Evolutionary conservation across 306 rosid species (phyloP).

Genomic region (Cicer arietinum): DNA sequence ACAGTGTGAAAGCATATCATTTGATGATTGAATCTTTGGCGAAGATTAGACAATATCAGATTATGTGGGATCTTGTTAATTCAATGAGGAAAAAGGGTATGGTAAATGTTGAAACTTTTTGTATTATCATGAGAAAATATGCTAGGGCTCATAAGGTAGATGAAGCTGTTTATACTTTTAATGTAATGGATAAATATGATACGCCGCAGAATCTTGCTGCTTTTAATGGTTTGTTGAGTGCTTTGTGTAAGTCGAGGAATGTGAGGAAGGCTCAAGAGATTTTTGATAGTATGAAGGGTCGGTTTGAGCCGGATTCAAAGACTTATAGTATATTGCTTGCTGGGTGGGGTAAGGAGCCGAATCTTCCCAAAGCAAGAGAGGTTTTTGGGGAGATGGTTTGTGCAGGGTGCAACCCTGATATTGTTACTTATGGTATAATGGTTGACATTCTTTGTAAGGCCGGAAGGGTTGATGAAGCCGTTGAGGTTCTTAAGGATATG

Average conservation of each 20-base stretch:
- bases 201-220: constrained; percentile 69
- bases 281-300: constrained; percentile 68
- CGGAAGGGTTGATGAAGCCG: constrained; percentile 85
- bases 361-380: constrained; percentile 82
- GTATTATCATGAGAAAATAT: constrained; percentile 85
- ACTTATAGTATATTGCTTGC: constrained; percentile 78
- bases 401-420: constrained; percentile 70
- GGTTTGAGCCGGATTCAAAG: constrained; percentile 70
- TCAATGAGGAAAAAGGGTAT: constrained; percentile 67
- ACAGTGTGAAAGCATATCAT: constrained; percentile 74
- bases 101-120: constrained; percentile 86
- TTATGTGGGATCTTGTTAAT: constrained; percentile 87
- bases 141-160: constrained; percentile 82
- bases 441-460: constrained; percentile 87
- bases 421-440: constrained; percentile 87
- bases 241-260: constrained; percentile 83
- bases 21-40: constrained; percentile 78
- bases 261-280: constrained; percentile 95
- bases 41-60: constrained; percentile 82
- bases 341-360: constrained; percentile 92
- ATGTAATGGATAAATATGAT: constrained; percentile 77
- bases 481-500: constrained; percentile 77
- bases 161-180: constrained; percentile 82
- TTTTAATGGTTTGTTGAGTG: constrained; percentile 77
- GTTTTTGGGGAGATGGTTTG: constrained; percentile 72